These are phyloP conservation scores for Fremontodendron californicum DNA, from an alignment of 345 rosid genomes.

Conservation along the genomic window DNA sequence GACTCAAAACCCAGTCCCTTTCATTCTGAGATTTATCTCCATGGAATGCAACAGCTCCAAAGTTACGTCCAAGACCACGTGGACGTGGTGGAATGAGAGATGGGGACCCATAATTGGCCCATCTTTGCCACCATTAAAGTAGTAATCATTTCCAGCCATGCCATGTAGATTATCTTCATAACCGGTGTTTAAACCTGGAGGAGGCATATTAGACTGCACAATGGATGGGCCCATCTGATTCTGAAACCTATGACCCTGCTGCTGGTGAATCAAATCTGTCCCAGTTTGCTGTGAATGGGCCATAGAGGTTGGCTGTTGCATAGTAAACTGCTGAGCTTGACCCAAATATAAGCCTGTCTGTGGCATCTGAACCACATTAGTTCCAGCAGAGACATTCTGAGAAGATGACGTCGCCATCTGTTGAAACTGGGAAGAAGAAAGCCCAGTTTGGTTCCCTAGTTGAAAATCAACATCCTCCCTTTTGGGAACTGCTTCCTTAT, in stretches of 20 bases:
- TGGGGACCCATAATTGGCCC: slow-evolving; percentile 48
- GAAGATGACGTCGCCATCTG: slow-evolving; percentile 47
- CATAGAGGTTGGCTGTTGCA: slow-evolving; percentile 41
- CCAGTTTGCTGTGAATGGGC: slow-evolving; percentile 53
- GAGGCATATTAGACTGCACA: slow-evolving; percentile 50
- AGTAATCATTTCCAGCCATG: slow-evolving; percentile 55
- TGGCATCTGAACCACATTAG: slow-evolving; percentile 37
- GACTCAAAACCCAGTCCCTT: slow-evolving; percentile 94
- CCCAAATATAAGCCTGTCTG: slow-evolving; percentile 43
- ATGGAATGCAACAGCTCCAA: slow-evolving; percentile 88
- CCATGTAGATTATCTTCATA: slow-evolving; percentile 55
- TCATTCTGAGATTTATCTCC: slow-evolving; percentile 96
- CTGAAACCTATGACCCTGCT: slow-evolving; percentile 51
- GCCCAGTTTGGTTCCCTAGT: slow-evolving; percentile 48
- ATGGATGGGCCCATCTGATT: slow-evolving; percentile 47
- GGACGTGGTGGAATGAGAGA: slow-evolving; percentile 51
- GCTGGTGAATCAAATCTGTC: slow-evolving; percentile 50
- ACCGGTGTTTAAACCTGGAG: slow-evolving; percentile 41
- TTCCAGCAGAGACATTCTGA: slow-evolving; percentile 46
- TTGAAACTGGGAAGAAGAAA: slow-evolving; percentile 62
- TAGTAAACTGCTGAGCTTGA: slow-evolving; percentile 52
- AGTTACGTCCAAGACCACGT: slow-evolving; percentile 71
- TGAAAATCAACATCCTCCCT: slow-evolving; percentile 60
- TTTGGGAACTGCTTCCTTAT: slow-evolving; percentile 37
- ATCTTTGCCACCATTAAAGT: slow-evolving; percentile 45